Conservation (phyloP, 371 early-diverging fungal genomes). For the Gilbertella persicaria region DNA sequence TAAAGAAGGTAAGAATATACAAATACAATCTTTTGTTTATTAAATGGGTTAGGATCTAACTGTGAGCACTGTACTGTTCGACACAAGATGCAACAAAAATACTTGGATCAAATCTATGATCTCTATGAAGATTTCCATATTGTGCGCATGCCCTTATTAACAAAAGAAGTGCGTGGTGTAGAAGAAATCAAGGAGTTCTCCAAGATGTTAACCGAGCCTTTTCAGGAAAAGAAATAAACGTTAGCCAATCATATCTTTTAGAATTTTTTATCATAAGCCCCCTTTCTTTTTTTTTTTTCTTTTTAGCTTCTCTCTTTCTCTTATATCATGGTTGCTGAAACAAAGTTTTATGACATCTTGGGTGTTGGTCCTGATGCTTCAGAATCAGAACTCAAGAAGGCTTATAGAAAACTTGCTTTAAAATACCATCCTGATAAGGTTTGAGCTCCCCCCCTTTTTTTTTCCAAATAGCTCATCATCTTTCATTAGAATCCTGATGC, state of each 20-base stretch:
- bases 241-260: conserved; percentile 14
- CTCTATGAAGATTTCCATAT: conserved; percentile 98
- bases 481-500: conserved; percentile 71
- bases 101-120: conserved; percentile 96
- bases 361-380: conserved; percentile 83
- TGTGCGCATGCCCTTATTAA: conserved; percentile 89
- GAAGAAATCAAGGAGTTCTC: conserved; percentile 91
- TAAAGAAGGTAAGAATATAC: conserved; percentile 61
- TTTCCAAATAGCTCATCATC: not conserved
- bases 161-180: conserved; percentile 95
- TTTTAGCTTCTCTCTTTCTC: conserved; percentile 5
- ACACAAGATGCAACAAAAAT: conserved; percentile 97
- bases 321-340: conserved; percentile 71
- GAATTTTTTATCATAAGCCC: not conserved
- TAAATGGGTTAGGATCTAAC: conserved; percentile 63
- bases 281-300: not conserved
- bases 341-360: conserved; percentile 91
- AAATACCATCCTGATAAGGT: conserved; percentile 96
- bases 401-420: conserved; percentile 90
- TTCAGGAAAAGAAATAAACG: conserved; percentile 28
- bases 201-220: conserved; percentile 88
- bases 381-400: conserved; percentile 87
- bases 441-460: not conserved
- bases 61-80: conserved; percentile 96
- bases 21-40: not conserved